phyloP scores from a whole-genome alignment of 805 yeast genomes.

The Ogataea thermomethanolica region DNA sequence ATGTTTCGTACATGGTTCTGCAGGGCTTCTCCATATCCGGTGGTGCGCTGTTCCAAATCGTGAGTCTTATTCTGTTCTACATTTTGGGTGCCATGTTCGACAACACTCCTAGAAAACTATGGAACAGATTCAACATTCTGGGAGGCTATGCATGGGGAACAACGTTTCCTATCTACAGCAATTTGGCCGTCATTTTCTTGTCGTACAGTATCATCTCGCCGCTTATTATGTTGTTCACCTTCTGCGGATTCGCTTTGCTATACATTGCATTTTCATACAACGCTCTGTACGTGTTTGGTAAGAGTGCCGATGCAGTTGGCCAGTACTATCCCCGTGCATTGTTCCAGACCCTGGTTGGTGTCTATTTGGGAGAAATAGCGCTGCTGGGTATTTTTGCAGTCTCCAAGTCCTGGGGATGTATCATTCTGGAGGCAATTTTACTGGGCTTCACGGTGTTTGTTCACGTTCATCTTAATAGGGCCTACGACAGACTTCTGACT shows the following conservation, averaged over 20 bases:
- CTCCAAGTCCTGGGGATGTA: conserved; percentile 94
- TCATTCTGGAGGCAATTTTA: conserved; percentile 68
- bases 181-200: conserved; percentile 63
- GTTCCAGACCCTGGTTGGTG: conserved; percentile 82
- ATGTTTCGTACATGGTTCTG: conserved; percentile 60
- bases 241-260: conserved; percentile 63
- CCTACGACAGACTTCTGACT: conserved; percentile 60
- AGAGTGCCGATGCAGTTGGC: conserved; percentile 75
- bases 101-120: conserved; percentile 64
- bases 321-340: conserved; percentile 82
- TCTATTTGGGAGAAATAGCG: conserved; percentile 85
- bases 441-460: conserved; percentile 62
- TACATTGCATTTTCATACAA: conserved; percentile 80
- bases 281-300: conserved; percentile 64
- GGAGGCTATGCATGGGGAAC: conserved; percentile 69
- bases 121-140: conserved; percentile 52
- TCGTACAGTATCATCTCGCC: conserved; percentile 79
- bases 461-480: conserved; percentile 59
- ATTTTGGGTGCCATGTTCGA: conserved; percentile 56
- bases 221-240: conserved; percentile 69
- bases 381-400: conserved; percentile 82
- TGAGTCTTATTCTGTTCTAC: conserved; percentile 55
- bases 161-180: conserved; percentile 69
- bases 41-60: conserved; percentile 61
- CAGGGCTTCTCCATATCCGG: conserved; percentile 68